A percentile compares a stretch with the other conserved stretches of the same genome.
These are phyloP conservation scores for Verticillium longisporum DNA, from an alignment of 2,329 filamentous ascomycete species.

Conservation along the genomic window DNA sequence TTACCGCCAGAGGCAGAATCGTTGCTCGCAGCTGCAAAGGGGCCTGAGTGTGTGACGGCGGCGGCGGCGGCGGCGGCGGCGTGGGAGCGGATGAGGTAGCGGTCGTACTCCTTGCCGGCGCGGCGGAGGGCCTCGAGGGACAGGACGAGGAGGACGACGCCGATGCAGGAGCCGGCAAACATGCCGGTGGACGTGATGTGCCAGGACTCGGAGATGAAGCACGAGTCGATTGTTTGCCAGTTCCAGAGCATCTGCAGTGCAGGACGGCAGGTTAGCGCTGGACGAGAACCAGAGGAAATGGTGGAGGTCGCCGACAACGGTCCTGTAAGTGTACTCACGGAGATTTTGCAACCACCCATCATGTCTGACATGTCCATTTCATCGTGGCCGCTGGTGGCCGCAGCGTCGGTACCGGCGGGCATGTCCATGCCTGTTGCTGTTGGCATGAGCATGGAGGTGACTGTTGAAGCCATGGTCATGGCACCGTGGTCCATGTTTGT, in stretches of 20 bases:
- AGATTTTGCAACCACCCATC: slow-evolving; percentile 31
- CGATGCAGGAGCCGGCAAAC: slow-evolving; percentile 77
- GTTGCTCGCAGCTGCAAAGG: slow-evolving; percentile 1
- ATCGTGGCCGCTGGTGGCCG: slow-evolving; percentile 1
- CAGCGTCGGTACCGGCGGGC: slow-evolving; percentile 4
- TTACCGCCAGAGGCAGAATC: neutral
- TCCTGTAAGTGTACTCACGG: slow-evolving; percentile 19
- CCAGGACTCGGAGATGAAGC: slow-evolving; percentile 66
- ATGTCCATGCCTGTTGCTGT: slow-evolving; percentile 8
- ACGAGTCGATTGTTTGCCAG: slow-evolving; percentile 65
- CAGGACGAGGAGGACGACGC: slow-evolving; percentile 67
- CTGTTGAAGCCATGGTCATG: slow-evolving; percentile 5
- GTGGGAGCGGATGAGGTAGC: slow-evolving; percentile 48
- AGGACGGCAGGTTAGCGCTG: neutral
- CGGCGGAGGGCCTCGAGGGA: slow-evolving; percentile 67
- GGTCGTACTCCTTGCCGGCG: slow-evolving; percentile 64
- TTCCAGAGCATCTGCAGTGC: slow-evolving; percentile 67
- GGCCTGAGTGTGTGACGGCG: neutral
- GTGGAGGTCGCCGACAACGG: no score
- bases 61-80: slow-evolving; percentile 9
- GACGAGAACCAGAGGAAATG: neutral
- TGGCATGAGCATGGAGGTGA: slow-evolving; percentile 3
- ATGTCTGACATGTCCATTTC: slow-evolving; percentile 18
- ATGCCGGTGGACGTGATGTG: slow-evolving; percentile 61
- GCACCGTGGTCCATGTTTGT: neutral